Conservation (phyloP, 768 basidiomycete genomes). For the Trametes coccinea region DNA sequence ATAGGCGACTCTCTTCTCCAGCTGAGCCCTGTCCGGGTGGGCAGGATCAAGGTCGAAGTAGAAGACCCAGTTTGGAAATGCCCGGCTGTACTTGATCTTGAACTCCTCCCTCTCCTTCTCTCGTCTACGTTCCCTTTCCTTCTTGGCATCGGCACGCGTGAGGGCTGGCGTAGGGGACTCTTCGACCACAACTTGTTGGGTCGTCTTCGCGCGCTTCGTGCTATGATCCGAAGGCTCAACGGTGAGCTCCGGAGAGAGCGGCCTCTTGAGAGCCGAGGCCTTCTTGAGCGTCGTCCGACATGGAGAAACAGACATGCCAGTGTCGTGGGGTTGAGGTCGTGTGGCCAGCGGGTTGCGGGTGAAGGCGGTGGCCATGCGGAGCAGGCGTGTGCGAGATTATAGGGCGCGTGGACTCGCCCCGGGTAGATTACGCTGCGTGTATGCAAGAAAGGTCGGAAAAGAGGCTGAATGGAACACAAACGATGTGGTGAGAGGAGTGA, state of each 20-base stretch:
- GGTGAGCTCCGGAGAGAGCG: slow-evolving; percentile 51
- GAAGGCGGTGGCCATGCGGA: slow-evolving; percentile 28
- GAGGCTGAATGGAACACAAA: slow-evolving; percentile 6
- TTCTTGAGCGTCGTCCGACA: slow-evolving; percentile 28
- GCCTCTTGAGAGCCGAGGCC: slow-evolving; percentile 44
- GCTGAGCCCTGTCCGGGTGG: slow-evolving; percentile 41
- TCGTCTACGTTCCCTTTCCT: slow-evolving; percentile 46
- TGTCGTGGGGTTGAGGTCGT: slow-evolving; percentile 40
- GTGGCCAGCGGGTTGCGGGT: slow-evolving; percentile 51
- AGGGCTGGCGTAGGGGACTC: slow-evolving; percentile 21
- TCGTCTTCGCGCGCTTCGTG: slow-evolving; percentile 48
- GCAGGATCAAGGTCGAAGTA: slow-evolving; percentile 73
- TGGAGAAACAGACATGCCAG: slow-evolving; percentile 35
- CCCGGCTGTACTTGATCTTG: slow-evolving; percentile 77
- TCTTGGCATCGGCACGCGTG: slow-evolving; percentile 38
- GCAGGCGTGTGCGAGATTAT: slow-evolving; percentile 5
- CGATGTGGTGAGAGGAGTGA: background rate
- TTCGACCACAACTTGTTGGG: slow-evolving; percentile 1
- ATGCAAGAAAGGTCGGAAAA: slow-evolving; percentile 23
- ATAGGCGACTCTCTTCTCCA: slow-evolving; percentile 58
- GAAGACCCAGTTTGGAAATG: slow-evolving; percentile 84
- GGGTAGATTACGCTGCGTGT: slow-evolving; percentile 6
- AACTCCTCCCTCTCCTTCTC: slow-evolving; percentile 63
- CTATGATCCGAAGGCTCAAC: slow-evolving; percentile 34
- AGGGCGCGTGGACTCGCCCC: slow-evolving; percentile 8